A percentile compares a stretch with the other conserved stretches of the same genome.
Conservation (phyloP, 176 grass and related monocot genomes). For the Phoenix roebelenii region DNA sequence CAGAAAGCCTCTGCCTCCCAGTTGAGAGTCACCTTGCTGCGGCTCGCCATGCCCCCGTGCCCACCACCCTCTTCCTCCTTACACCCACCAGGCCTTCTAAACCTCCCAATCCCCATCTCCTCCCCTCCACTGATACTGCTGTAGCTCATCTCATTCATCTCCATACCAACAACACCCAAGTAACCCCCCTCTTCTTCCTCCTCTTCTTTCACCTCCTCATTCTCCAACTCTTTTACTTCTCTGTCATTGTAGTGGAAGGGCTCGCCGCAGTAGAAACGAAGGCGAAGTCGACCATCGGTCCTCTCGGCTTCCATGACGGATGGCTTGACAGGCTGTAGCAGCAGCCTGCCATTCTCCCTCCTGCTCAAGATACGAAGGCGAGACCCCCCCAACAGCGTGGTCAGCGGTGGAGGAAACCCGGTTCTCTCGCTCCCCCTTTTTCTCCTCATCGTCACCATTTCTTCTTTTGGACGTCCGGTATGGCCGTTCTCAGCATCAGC, state of each 20-base stretch:
- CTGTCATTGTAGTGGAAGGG: background rate
- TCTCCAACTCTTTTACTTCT: conserved; percentile 14
- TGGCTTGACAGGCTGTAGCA: conserved; percentile 33
- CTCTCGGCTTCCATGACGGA: conserved; percentile 43
- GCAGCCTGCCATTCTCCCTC: conserved; percentile 45
- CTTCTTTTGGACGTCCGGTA: background rate
- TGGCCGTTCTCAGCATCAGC: background rate
- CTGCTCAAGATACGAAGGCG: conserved; percentile 41
- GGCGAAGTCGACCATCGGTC: conserved; percentile 44
- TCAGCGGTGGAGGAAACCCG: conserved; percentile 44
- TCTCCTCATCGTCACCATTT: conserved; percentile 8
- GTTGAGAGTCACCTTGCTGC: no score
- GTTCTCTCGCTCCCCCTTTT: conserved; percentile 6
- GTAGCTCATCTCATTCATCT: background rate
- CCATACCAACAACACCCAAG: background rate
- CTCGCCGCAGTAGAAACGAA: conserved; percentile 14
- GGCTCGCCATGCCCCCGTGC: no score
- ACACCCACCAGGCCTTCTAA: conserved; percentile 29
- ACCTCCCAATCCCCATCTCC: conserved; percentile 15
- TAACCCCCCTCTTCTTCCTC: background rate
- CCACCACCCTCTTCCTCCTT: conserved; percentile 18
- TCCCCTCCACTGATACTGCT: background rate
- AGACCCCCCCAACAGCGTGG: conserved; percentile 29
- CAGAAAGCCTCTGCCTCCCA: no score
- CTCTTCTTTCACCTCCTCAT: background rate